Evolutionary conservation across 2,329 filamentous ascomycete species (phyloP).

Genomic region (Alternaria postmessia): DNA sequence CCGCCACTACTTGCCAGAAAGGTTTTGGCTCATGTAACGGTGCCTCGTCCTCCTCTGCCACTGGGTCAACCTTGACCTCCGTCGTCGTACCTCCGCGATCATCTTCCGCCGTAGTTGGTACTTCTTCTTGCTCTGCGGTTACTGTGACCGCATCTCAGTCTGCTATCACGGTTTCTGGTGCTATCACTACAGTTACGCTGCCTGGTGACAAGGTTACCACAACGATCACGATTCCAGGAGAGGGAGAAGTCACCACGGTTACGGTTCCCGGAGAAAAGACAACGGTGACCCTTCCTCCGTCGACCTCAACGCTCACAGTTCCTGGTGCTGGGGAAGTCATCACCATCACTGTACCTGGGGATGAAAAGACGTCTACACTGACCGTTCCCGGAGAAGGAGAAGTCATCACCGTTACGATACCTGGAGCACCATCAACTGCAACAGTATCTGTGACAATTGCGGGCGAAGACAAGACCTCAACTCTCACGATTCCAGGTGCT

Average conservation of each 20-base stretch:
- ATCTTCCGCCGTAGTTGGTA: not conserved
- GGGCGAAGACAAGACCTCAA: no score
- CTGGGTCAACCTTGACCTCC: not conserved
- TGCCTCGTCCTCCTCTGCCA: not conserved
- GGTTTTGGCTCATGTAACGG: not conserved
- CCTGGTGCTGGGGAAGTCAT: not conserved
- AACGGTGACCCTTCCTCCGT: not conserved
- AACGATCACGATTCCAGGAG: not conserved
- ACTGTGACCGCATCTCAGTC: not conserved
- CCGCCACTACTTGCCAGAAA: not conserved
- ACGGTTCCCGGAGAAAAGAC: not conserved
- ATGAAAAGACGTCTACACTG: not conserved
- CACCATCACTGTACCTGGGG: not conserved
- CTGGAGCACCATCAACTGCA: no score
- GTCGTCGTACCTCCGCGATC: not conserved
- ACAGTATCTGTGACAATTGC: no score
- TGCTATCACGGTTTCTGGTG: not conserved
- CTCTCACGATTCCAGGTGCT: no score
- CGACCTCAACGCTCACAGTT: not conserved
- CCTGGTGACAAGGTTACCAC: not conserved
- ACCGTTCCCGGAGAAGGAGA: not conserved
- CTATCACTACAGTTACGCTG: not conserved
- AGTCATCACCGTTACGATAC: no score
- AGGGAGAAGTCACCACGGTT: not conserved
- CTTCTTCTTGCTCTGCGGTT: not conserved